Evolutionary conservation across 1,284 basidiomycete species (phyloP).

Genomic region (Termitomyces sp.): DNA sequence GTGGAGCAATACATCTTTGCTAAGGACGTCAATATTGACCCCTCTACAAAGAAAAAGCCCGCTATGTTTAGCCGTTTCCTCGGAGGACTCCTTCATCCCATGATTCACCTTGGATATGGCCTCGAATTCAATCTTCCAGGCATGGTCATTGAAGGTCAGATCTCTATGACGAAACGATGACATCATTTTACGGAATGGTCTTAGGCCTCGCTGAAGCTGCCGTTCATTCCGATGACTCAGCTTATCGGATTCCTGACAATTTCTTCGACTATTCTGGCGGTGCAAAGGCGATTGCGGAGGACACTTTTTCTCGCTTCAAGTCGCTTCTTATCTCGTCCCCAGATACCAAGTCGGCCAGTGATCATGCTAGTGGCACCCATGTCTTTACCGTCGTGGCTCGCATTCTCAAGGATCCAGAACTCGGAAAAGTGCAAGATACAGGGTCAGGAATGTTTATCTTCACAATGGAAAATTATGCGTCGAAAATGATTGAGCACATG

Average conservation of each 20-base stretch:
- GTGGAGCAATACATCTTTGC: constrained; percentile 61
- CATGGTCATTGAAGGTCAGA: constrained; percentile 52
- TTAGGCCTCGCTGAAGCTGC: constrained; percentile 27
- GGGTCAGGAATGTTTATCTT: constrained; percentile 7
- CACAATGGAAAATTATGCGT: constrained; percentile 23
- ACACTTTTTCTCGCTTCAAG: constrained; percentile 13
- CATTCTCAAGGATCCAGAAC: constrained; percentile 32
- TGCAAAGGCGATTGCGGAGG: neutral
- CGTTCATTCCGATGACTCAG: constrained; percentile 8
- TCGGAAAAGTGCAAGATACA: constrained; percentile 9
- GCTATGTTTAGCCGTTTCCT: constrained; percentile 54
- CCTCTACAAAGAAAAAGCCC: constrained; percentile 30
- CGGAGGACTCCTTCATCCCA: constrained; percentile 52
- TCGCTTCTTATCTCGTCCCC: constrained; percentile 8
- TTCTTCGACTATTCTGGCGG: constrained; percentile 12
- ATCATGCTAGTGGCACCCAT: constrained; percentile 13
- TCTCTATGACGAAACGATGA: neutral
- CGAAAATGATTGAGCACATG: constrained; percentile 36
- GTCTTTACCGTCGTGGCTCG: constrained; percentile 39
- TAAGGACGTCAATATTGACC: constrained; percentile 40
- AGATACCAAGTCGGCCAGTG: neutral
- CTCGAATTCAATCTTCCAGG: constrained; percentile 55
- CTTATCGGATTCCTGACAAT: constrained; percentile 12
- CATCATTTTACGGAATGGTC: neutral
- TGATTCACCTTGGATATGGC: constrained; percentile 58